A percentile compares a stretch with the other conserved stretches of the same genome.
Evolutionary conservation across 345 rosid genomes (phyloP).

Genomic region (Aethionema arabicum): DNA sequence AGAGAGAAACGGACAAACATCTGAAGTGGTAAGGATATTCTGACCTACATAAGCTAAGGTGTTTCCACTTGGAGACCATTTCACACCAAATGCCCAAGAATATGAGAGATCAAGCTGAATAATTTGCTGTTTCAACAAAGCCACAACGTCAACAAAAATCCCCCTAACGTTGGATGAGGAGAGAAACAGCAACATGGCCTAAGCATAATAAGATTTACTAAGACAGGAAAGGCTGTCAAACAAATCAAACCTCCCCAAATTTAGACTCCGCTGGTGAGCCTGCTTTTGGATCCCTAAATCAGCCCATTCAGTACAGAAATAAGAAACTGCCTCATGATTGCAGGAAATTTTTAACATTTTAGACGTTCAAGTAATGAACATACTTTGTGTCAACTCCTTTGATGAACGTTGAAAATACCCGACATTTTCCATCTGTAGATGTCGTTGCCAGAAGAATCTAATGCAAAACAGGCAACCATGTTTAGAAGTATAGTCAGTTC

Average conservation of each 20-base stretch:
- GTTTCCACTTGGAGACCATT: conserved; percentile 98
- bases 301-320: conserved; percentile 27
- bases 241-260: conserved; percentile 86
- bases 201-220: not conserved
- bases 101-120: conserved; percentile 96
- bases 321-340: conserved; percentile 22
- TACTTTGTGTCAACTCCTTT: conserved; percentile 97
- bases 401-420: conserved; percentile 92
- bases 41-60: conserved; percentile 96
- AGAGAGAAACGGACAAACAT: not conserved
- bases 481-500: conserved; percentile 14
- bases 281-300: conserved; percentile 68
- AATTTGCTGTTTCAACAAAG: conserved; percentile 65
- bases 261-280: conserved; percentile 70
- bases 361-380: conserved; percentile 21
- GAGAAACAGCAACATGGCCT: not conserved
- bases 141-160: conserved; percentile 33
- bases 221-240: conserved; percentile 13
- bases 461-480: conserved; percentile 15
- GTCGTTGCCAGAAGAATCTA: conserved; percentile 94
- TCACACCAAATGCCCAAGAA: conserved; percentile 99
- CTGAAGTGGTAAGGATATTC: conserved; percentile 39
- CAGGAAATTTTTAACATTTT: not conserved
- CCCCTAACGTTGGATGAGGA: conserved; percentile 10
- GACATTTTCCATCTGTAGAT: conserved; percentile 97